Base-by-base conservation (phyloP, 2,329 filamentous ascomycete genomes). In the Fusarium sp. region DNA sequence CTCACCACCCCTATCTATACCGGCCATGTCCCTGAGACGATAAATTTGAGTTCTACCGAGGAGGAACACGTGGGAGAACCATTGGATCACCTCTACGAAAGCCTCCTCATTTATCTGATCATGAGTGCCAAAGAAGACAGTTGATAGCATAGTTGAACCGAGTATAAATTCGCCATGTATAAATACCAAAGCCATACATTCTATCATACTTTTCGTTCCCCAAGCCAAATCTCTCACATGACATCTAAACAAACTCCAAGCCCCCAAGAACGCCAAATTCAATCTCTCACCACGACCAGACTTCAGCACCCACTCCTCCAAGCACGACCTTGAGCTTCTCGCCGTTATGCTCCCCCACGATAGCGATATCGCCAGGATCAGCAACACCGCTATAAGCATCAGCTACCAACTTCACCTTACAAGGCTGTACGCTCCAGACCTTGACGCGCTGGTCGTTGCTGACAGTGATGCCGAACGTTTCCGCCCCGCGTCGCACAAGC, bases 361-460 rank as follows among this genome's bases (percentile, higher is more conserved):
- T 49, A 30, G 72, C 27, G 86, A 68, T 27, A 82, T 72, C 66
- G 81, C 84, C 87, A 2, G 87, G 81, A 66, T 90, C 89, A 23
- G 88, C 88, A 8, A 90, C 82, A n/a, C 86, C 83, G 65, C 88
- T 90, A 68, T 87, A 88, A 20, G 77, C 75, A 65, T 88, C 83
- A 27, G 81, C 82, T n/a, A 85, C 64, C 55, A 87, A 72, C 48
- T 79, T 75, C 5, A 87, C 71, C 23, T 51, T 71, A 50, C 43
- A 69, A 47, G 55, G 66, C 13, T 59, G 71, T 53, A 85, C 72
- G 46, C 76, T 74, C 88, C 88, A 90, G 7, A 82, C 72, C 79
- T 87, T 89, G 49, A 90, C 78, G 18, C 86, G 80, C 78, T 91
- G 89, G 76, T 91, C 89, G 66, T 89, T 90, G 74, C 88, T 87